These are phyloP conservation scores for Melampsora larici-populina DNA, from an alignment of 1,284 basidiomycete genomes.

Conservation along the genomic window DNA sequence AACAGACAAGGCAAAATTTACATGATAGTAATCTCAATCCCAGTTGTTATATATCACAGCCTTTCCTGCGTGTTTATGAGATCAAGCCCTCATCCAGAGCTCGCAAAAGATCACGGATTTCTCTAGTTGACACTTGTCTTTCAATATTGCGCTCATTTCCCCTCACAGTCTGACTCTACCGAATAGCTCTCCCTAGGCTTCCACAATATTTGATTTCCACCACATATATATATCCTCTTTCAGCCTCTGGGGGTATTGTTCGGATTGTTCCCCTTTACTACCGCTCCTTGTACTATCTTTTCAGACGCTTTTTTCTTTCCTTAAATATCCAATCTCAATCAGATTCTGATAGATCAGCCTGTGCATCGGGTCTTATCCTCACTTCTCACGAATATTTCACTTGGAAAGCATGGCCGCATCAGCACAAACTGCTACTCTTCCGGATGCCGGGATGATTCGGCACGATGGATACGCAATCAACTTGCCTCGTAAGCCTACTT, in stretches of 20 bases:
- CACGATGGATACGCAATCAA: neutral
- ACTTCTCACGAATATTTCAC: neutral
- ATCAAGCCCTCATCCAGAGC: conserved; percentile 2
- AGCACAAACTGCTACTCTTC: neutral
- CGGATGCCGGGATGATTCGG: neutral
- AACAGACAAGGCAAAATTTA: neutral
- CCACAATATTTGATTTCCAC: neutral
- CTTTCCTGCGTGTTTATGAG: neutral
- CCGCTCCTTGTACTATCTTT: conserved; percentile 6
- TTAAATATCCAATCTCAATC: neutral
- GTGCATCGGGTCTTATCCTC: neutral
- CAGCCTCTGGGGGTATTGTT: neutral
- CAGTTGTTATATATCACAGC: conserved; percentile 1
- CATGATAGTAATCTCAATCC: neutral
- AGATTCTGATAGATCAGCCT: neutral
- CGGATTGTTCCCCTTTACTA: neutral
- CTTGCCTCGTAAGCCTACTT: neutral
- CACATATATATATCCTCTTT: neutral
- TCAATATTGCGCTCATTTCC: neutral
- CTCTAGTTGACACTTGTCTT: neutral
- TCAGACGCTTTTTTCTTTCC: neutral
- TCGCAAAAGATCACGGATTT: neutral
- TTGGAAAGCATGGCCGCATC: neutral
- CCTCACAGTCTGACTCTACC: neutral
- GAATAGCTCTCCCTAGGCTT: neutral